A percentile compares a stretch with the other conserved stretches of the same genome.
phyloP scores from a whole-genome alignment of 331 rosid genomes.

The Acacia concinna region DNA sequence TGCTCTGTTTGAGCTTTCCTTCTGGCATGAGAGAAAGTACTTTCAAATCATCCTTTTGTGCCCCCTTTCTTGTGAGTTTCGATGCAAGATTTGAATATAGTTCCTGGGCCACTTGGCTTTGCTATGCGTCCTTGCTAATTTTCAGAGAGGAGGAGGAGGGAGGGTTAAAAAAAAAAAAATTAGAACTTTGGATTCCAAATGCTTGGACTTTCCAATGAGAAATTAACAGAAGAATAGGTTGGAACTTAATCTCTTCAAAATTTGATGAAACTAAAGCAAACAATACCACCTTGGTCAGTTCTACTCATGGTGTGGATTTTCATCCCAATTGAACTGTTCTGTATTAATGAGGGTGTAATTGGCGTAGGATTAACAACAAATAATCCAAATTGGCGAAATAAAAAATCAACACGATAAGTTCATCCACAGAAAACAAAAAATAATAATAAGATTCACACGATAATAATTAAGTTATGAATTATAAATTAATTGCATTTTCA shows the following conservation, averaged over 20 bases:
- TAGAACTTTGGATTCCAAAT: not conserved
- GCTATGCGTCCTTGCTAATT: not conserved
- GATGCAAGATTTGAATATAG: not conserved
- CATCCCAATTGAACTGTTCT: not conserved
- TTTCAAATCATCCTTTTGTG: not conserved
- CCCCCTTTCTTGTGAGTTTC: not conserved
- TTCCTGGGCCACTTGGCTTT: not conserved
- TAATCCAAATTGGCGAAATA: not conserved
- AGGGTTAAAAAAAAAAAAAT: no score
- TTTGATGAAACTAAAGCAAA: not conserved
- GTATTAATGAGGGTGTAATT: not conserved
- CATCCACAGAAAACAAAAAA: not conserved
- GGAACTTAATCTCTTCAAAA: not conserved
- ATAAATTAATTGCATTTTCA: not conserved
- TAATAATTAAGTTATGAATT: not conserved
- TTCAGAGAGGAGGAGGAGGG: no score
- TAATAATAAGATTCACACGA: no score
- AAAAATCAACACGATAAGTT: no score
- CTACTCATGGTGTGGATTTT: not conserved
- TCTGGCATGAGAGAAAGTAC: not conserved
- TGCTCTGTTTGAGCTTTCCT: conserved; percentile 6
- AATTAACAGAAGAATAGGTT: not conserved
- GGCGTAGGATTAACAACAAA: not conserved
- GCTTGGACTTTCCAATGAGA: not conserved
- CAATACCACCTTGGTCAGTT: not conserved